A percentile compares a stretch with the other conserved stretches of the same genome.
These are phyloP conservation scores for Aspergillus haitiensis DNA, from an alignment of 495 filamentous ascomycete genomes.

Conservation along the genomic window DNA sequence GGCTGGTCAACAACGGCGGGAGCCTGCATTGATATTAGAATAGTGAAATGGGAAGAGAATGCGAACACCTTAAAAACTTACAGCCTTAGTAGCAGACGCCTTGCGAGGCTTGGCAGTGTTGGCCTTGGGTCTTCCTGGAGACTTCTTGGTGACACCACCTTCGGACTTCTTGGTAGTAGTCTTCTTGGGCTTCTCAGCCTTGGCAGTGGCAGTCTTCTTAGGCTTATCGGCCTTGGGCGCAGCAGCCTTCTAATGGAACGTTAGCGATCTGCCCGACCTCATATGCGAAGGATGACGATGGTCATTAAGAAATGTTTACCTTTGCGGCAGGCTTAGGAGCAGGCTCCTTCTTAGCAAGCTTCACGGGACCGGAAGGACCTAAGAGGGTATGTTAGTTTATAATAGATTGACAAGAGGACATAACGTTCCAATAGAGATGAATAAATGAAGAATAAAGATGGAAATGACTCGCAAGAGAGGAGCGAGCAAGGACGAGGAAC, in stretches of 20 bases:
- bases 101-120: constrained; percentile 59
- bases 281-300: background rate
- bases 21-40: constrained; percentile 41
- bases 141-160: constrained; percentile 34
- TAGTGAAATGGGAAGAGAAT: constrained; percentile 1
- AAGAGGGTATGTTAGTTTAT: constrained; percentile 40
- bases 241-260: constrained; percentile 47
- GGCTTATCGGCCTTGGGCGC: background rate
- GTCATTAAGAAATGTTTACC: constrained; percentile 18
- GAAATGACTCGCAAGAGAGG: constrained; percentile 2
- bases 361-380: constrained; percentile 93
- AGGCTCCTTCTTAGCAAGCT: constrained; percentile 86
- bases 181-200: constrained; percentile 45
- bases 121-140: constrained; percentile 46
- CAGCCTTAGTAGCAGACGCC: constrained; percentile 37
- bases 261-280: constrained; percentile 5
- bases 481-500: background rate
- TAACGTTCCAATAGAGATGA: constrained; percentile 15
- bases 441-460: constrained; percentile 6
- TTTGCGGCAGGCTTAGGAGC: constrained; percentile 56
- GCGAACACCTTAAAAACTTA: constrained; percentile 27
- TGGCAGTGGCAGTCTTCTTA: constrained; percentile 43
- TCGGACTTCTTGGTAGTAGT: constrained; percentile 26
- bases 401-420: background rate
- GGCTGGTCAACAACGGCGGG: constrained; percentile 72